Evolutionary conservation across 306 rosid genomes (phyloP).

Genomic region (Bauhinia variegata): DNA sequence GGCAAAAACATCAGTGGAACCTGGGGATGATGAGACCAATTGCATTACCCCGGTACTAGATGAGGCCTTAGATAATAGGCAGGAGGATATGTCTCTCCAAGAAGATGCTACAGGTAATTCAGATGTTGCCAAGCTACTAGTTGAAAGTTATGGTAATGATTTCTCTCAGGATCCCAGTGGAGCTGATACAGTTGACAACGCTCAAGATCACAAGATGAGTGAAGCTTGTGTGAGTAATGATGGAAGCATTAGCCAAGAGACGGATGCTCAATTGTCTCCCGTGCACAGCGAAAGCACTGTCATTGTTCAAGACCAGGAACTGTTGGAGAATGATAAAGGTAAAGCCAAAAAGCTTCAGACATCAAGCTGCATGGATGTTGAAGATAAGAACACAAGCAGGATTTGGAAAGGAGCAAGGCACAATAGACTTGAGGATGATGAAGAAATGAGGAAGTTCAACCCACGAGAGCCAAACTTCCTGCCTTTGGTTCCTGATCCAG

Average conservation of each 20-base stretch:
- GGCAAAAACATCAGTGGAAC: no score
- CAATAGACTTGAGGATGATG: constrained; percentile 53
- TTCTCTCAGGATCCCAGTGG: not conserved
- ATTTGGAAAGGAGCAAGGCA: constrained; percentile 41
- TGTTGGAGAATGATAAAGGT: constrained; percentile 18
- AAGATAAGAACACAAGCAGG: constrained; percentile 32
- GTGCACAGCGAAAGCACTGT: constrained; percentile 8
- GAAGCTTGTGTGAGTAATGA: constrained; percentile 15
- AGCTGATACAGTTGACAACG: constrained; percentile 14
- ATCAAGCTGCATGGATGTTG: constrained; percentile 13
- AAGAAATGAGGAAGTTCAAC: constrained; percentile 61
- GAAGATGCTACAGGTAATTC: constrained; percentile 23
- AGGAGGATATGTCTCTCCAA: constrained; percentile 25
- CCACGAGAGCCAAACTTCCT: constrained; percentile 81
- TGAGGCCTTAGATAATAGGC: constrained; percentile 19
- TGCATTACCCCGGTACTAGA: not conserved
- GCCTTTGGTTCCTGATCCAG: constrained; percentile 66
- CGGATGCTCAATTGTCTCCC: constrained; percentile 3
- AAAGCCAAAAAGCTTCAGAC: constrained; percentile 14
- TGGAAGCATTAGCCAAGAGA: not conserved
- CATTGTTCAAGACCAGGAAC: constrained; percentile 5
- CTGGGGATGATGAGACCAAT: constrained; percentile 23
- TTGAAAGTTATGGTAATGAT: not conserved
- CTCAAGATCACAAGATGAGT: not conserved
- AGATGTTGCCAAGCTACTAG: constrained; percentile 1